These are phyloP conservation scores for Hyphodiscus sp. DNA, from an alignment of 2,329 filamentous ascomycete species.

Conservation along the genomic window DNA sequence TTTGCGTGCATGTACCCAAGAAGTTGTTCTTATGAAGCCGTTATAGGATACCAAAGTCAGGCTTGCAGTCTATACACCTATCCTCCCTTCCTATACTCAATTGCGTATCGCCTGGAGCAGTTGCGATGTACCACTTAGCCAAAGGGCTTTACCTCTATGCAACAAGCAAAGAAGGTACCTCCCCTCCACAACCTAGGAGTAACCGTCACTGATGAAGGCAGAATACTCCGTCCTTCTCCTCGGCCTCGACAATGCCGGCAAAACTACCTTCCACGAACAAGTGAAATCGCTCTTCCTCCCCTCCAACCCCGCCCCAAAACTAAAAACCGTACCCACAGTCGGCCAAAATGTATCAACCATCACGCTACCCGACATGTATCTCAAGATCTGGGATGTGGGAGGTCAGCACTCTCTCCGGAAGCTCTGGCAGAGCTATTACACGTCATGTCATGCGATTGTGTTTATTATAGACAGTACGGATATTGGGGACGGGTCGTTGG, in stretches of 20 bases:
- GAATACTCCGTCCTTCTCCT: constrained; percentile 97
- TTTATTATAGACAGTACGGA: constrained; percentile 97
- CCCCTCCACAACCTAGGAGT: not conserved
- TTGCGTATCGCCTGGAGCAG: not conserved
- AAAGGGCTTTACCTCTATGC: constrained; percentile 93
- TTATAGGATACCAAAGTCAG: no score
- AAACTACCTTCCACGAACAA: constrained; percentile 95
- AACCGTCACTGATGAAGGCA: constrained; percentile 30
- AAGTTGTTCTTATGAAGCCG: no score
- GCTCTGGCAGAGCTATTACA: constrained; percentile 95
- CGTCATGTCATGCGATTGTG: constrained; percentile 89
- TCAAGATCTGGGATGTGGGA: constrained; percentile 98
- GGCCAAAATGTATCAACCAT: constrained; percentile 95
- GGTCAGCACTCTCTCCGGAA: constrained; percentile 84
- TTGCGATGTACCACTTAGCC: constrained; percentile 83
- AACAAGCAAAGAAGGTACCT: constrained; percentile 86
- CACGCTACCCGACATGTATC: constrained; percentile 85
- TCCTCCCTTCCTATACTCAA: not conserved
- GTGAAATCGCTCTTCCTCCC: constrained; percentile 82
- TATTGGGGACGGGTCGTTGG: constrained; percentile 63
- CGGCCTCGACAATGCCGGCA: constrained; percentile 95
- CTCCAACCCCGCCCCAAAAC: constrained; percentile 55
- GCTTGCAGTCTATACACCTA: not conserved
- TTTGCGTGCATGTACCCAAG: no score
- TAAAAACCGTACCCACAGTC: constrained; percentile 89